Percentiles rank a stretch among this genome's conserved stretches.
phyloP scores from a whole-genome alignment of 2,329 filamentous ascomycete species.

The Neopestalotiopsis sp. region DNA sequence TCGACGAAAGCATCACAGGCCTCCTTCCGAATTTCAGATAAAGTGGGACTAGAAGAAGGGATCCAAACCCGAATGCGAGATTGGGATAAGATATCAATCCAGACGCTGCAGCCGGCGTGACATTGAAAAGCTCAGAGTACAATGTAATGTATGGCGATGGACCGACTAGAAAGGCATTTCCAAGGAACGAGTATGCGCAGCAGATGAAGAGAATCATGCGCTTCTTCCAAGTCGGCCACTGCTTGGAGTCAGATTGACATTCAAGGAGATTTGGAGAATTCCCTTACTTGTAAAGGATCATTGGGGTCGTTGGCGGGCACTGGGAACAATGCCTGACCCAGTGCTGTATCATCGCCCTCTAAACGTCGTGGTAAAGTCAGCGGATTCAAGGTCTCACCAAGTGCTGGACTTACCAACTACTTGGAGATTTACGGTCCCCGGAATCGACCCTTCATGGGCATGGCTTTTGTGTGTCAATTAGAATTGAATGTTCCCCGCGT shows the following conservation, averaged over 20 bases:
- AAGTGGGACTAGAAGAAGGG: slow-evolving; percentile 59
- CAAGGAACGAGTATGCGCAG: slow-evolving; percentile 62
- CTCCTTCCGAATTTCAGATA: slow-evolving; percentile 56
- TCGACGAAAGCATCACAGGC: slow-evolving; percentile 46
- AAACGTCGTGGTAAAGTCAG: not conserved
- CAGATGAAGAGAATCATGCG: slow-evolving; percentile 58
- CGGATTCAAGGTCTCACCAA: no score
- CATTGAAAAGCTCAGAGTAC: slow-evolving; percentile 55
- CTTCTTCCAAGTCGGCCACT: slow-evolving; percentile 63
- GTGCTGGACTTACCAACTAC: slow-evolving; percentile 34
- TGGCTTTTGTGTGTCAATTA: slow-evolving; percentile 23
- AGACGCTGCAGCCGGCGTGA: slow-evolving; percentile 56
- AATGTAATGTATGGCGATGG: slow-evolving; percentile 63
- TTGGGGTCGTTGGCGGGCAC: slow-evolving; percentile 66
- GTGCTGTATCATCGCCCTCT: slow-evolving; percentile 64
- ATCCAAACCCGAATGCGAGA: slow-evolving; percentile 63
- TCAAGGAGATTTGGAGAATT: not conserved
- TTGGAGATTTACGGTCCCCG: slow-evolving; percentile 32
- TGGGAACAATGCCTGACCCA: slow-evolving; percentile 65
- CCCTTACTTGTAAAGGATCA: slow-evolving; percentile 56
- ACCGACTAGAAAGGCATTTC: slow-evolving; percentile 60
- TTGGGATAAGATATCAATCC: slow-evolving; percentile 65
- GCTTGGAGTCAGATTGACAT: not conserved
- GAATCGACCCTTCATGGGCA: slow-evolving; percentile 31
- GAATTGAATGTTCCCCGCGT: not conserved